Base-by-base conservation (phyloP, 2,329 filamentous ascomycete genomes). In the Dactylonectria macrodidyma region DNA sequence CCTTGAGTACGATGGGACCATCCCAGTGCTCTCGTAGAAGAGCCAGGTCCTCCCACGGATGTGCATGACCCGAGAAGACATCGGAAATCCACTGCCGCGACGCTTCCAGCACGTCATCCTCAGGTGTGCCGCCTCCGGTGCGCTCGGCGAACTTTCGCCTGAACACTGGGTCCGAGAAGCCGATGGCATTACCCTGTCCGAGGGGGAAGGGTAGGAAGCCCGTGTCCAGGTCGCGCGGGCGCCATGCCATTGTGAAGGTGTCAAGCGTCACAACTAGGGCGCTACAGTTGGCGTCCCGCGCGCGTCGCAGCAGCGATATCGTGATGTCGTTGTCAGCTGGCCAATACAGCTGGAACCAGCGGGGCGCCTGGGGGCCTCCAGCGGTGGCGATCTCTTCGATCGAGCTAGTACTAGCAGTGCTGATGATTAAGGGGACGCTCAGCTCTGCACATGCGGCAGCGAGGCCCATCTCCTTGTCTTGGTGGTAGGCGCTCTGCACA, bases 271-370 rank as follows among this genome's bases (percentile, higher is more conserved):
- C 90, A 7, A 94, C 88, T 0, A 94, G 83, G 1, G 90, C 90
- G 38, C 84, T 85, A 79, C 86, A 94, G 1, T 91, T 92, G 36
- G 83, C 86, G 0, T 80, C 83, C 75, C 89, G 89, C 0, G 91
- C 92, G 0, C 91, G 85, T 1, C 79, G 76, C 5, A 94, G 83
- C 16, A 94, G 81, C 1, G 88, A 92, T 0, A 86, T 81, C 0
- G 92, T 94, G 62, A 94, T 83, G 3, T 90, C 87, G 59, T 94
- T 86, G 62, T 89, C 87, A 22, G 85, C 69, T 0, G 92, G 92
- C 90, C 91, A 94, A 81, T 95, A 95, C 0, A 95, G 85, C 76
- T 95, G 92, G 77, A 87, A 95, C 91, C 91, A 95, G 11, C 91
- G 83, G 6, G 44, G 44, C 44, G 44, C n/a, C n/a, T 46, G 14